Evolutionary conservation across 2,329 filamentous ascomycete genomes (phyloP).

Genomic region (Microcera coccophila): DNA sequence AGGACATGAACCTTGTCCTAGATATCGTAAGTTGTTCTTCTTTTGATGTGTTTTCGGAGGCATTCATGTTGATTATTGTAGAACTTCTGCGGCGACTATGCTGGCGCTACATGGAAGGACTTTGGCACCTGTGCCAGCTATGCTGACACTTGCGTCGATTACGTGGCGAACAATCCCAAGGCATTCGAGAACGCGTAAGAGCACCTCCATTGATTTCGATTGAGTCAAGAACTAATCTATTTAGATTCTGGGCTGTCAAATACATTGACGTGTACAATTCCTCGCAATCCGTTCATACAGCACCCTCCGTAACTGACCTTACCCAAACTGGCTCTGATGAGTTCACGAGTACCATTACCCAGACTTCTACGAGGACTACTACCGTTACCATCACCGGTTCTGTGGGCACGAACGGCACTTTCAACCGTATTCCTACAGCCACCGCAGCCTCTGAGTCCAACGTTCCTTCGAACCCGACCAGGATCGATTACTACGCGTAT

Average conservation of each 20-base stretch:
- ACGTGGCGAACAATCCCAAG: conserved; percentile 42
- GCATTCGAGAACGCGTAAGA: conserved; percentile 40
- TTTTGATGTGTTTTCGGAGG: neutral
- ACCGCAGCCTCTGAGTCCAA: conserved; percentile 10
- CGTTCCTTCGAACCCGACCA: conserved; percentile 29
- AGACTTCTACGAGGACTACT: conserved; percentile 24
- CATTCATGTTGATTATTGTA: conserved; percentile 16
- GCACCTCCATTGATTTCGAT: no score
- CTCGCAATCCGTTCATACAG: neutral
- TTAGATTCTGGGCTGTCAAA: conserved; percentile 50
- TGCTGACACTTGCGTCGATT: conserved; percentile 45
- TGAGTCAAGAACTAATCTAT: neutral
- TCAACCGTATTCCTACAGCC: conserved; percentile 13
- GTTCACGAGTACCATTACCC: conserved; percentile 27
- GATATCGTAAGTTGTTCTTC: conserved; percentile 50
- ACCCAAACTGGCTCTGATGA: conserved; percentile 3
- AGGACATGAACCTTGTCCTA: conserved; percentile 66
- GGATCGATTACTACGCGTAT: conserved; percentile 32
- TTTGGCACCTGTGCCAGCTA: conserved; percentile 36
- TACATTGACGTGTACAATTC: conserved; percentile 47
- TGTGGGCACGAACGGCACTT: conserved; percentile 9
- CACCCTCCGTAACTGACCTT: neutral
- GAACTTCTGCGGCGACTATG: conserved; percentile 76
- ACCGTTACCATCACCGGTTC: conserved; percentile 23
- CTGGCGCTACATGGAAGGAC: conserved; percentile 45